Evolutionary conservation across 2,329 filamentous ascomycete species (phyloP), one percentile per base, ranked within the genome.

Genomic region (Aureobasidium sp.): DNA sequence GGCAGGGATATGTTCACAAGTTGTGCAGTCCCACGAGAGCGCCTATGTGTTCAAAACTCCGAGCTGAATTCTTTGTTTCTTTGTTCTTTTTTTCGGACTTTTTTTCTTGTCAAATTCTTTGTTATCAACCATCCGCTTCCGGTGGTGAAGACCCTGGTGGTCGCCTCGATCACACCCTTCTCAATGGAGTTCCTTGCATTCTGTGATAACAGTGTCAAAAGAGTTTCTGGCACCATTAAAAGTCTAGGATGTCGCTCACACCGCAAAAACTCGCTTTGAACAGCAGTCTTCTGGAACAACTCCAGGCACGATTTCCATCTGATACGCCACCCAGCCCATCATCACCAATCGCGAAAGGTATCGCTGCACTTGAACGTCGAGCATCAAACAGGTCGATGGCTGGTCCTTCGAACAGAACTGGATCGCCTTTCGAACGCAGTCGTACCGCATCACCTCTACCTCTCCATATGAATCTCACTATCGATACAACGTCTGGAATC

Each of bases 341-440:
- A 17, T 59, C 56, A 12, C 56, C 56, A 22, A 59, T 59, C 9
- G 33, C 56, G 29, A 59, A 27, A 15, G 56, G 56, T 2, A 59
- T 59, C 8, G 56, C 56, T 19, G 59, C 59, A 12, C 59, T 61
- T 3, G 59, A 61, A 33, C 37, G 59, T 7, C 59, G 59, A 19
- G 29, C 40, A 14, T 61, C 59, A 7, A 61, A 40, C 31, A 17
- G 59, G 31, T 45, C 47, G 14, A 29, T n/a, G 14, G 29, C 48
- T 2, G 19, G 47, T 14, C 42, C 37, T 1, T 9, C 31, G 6
- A 54, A 47, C 17, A 54, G n/a, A 29, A 29, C 48, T 39, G 40
- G 22, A 17, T 52, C 48, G 11, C 45, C 37, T 37, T 47, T 44
- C 3, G 59, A 54, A 19, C 59, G 49, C 14, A 61, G 40, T 33